phyloP scores from a whole-genome alignment of 2,329 filamentous ascomycete genomes.

The Clathrospora elynae region DNA sequence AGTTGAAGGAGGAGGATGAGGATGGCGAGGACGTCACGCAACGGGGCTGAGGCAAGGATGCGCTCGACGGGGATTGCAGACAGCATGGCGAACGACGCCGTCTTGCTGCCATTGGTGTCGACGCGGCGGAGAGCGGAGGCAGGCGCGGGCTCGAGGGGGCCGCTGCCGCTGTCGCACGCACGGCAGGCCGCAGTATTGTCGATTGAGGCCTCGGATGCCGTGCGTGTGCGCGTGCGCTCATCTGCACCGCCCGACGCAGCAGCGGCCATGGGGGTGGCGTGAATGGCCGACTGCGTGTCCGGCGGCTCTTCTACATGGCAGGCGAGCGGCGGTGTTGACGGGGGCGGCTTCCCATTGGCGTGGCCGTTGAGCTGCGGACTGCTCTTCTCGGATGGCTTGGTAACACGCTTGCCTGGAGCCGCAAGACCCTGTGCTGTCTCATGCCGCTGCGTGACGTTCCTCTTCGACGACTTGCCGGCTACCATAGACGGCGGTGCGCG shows the following conservation, averaged over 20 bases:
- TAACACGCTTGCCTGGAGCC: constrained; percentile 73
- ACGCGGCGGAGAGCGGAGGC: constrained; percentile 64
- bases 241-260: constrained; percentile 14
- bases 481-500: constrained; percentile 52
- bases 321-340: constrained; percentile 48
- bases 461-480: constrained; percentile 54
- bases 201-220: constrained; percentile 52
- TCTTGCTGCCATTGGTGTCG: constrained; percentile 64
- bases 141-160: constrained; percentile 46
- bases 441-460: constrained; percentile 63
- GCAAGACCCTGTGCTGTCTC: constrained; percentile 90
- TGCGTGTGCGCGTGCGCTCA: constrained; percentile 49
- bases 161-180: constrained; percentile 34
- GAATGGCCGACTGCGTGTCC: constrained; percentile 42
- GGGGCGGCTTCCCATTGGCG: constrained; percentile 49
- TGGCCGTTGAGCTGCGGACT: constrained; percentile 53
- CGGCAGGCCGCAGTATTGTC: constrained; percentile 47
- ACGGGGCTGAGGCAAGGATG: constrained; percentile 85
- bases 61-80: constrained; percentile 73
- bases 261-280: constrained; percentile 20
- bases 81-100: constrained; percentile 67
- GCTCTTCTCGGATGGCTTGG: constrained; percentile 55
- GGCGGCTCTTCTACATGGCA: constrained; percentile 43
- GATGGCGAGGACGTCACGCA: constrained; percentile 94
- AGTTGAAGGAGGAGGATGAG: constrained; percentile 94